A percentile compares a stretch with the other conserved stretches of the same genome.
These are phyloP conservation scores for Coffea humblotiana DNA, from an alignment of 305 asterid species.

Conservation along the genomic window DNA sequence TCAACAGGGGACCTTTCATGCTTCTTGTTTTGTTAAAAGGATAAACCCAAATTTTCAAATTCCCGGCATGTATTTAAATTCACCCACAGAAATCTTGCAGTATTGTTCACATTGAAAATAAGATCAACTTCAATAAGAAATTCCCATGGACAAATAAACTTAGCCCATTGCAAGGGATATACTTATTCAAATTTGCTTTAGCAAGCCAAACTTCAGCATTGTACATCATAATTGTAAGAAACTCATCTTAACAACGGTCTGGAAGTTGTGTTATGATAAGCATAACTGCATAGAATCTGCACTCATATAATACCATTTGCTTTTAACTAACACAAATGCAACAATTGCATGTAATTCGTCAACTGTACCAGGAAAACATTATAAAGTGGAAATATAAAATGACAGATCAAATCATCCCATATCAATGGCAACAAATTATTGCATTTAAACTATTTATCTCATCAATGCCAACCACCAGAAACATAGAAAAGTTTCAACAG, in stretches of 20 bases:
- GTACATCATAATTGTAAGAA: neutral
- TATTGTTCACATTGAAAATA: neutral
- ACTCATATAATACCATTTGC: neutral
- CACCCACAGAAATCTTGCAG: conserved; percentile 21
- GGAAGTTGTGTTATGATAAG: neutral
- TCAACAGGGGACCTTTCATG: conserved; percentile 34
- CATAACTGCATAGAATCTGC: neutral
- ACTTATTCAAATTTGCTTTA: neutral
- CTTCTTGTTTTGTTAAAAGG: conserved; percentile 47
- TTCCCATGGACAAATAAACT: neutral
- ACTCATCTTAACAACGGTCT: neutral
- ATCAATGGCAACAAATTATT: neutral
- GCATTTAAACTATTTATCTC: neutral
- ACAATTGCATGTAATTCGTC: neutral
- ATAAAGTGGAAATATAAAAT: neutral
- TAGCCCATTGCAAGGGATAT: neutral
- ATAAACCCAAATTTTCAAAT: conserved; percentile 47
- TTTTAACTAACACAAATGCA: neutral
- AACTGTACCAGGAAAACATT: conserved; percentile 4
- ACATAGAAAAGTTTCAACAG: neutral
- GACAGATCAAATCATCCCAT: neutral
- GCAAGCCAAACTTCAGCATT: neutral
- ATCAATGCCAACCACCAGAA: neutral
- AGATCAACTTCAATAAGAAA: neutral
- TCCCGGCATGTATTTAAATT: conserved; percentile 41